Base-by-base conservation (phyloP, 108 stramenopile genomes). In the Cyclostephanos tholiformis region DNA sequence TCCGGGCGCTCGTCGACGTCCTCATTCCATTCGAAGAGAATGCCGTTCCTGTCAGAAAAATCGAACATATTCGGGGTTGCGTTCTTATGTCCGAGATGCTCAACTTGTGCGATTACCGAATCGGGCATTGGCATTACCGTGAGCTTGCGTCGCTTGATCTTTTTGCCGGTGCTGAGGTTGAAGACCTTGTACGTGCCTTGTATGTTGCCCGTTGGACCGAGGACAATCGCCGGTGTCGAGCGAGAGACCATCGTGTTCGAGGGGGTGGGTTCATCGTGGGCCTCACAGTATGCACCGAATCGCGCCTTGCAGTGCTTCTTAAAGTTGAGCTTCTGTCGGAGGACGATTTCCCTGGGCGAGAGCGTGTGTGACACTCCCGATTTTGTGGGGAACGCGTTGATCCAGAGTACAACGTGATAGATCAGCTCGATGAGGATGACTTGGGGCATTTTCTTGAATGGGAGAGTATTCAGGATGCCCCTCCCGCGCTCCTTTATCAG, bases 141-240 rank as follows among this genome's bases (percentile, higher is more conserved):
- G 64, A 68, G 77, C 5, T 16, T 2, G 2, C 65, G 65, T 22
- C 83, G 59, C 10, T 53, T 61, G 27, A 87, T 30, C 6, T 16
- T 52, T 19, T 29, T 20, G 11, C 76, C 76, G 1, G 80, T 75
- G 8, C 14, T 4, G 2, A 87, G 59, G 25, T 43, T 36, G 2
- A 84, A 35, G 48, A 84, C 84, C 2, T 75, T 56, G 63, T 84
- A 69, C 1, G 73, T 77, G 4, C 85, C 83, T 79, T 85, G 80
- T 13, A 25, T 19, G 36, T 81, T 81, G 1, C 80, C 76, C 7
- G 71, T 62, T 2, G 85, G 82, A 1, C 70, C 55, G 5, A 83
- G 70, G 29, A 62, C 61, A 23, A 86, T 58, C 1, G 74, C 78
- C 11, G 71, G 69, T 5, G 25, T 19, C 6, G 83, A 74, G 3